Evolutionary conservation across 2,329 filamentous ascomycete species (phyloP), one percentile per base, ranked within the genome.

Genomic region (Aspergillus oerlinghausenensis): DNA sequence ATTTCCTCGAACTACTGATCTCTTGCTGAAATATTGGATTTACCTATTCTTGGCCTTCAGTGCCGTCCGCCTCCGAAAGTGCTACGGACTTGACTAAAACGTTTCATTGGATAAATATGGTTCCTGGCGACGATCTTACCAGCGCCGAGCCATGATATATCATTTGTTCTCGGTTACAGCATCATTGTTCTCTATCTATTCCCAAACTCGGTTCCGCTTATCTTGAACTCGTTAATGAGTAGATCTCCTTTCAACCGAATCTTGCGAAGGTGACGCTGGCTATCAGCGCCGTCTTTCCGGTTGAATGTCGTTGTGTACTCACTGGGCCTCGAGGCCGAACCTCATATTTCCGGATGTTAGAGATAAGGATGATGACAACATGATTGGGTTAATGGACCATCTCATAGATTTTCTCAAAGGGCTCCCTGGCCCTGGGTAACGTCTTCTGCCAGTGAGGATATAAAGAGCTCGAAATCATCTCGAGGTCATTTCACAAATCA

Each of bases 381-480:
- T 29, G 26, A 50, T 50, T 50, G 26, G 26, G 17, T 23, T 28
- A 14, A 3, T 17, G 21, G 21, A 7, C 5, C 32, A 17, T 35
- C 32, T 35, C 23, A 28, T 5, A 5, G 9, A 11, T 49, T 49
- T 17, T 17, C 32, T 32, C 11, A 14, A 14, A 7, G 32, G 5
- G 32, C 21, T 17, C 14, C 23, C 47, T 49, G 7, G 10, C 14
- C 23, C 47, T 49, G 7, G 10, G 47, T 26, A 3, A 8, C 5
- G 4, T 1, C 17, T 6, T 29, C 26, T 19, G 21, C 21, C 11
- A 3, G 26, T 14, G 47, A 56, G 49, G 35, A 52, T 57, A 60
- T 57, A 59, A 58, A 59, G 14, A 59, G 50, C 25, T 29, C 47
- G 42, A 17, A 51, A n/a, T n/a, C 32, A 21, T 6, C 43, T 8